Conservation (phyloP, 345 rosid genomes). For the Salix viminalis region DNA sequence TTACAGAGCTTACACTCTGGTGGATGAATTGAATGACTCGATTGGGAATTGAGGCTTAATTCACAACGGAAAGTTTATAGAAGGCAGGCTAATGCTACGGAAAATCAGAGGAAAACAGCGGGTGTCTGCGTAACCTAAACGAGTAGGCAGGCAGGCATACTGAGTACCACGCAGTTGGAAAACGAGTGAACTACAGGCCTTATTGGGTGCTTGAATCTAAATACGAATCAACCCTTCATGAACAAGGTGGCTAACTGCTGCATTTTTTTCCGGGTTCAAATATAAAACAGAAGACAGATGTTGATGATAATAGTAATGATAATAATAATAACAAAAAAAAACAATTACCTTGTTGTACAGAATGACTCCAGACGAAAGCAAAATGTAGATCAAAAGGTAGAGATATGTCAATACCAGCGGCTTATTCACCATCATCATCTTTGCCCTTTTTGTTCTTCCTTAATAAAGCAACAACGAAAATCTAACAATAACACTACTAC, state of each 20-base stretch:
- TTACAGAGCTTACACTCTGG: neutral
- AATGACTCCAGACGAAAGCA: constrained; percentile 89
- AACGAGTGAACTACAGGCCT: neutral
- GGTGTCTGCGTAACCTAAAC: neutral
- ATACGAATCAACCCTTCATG: too few relatives aligned
- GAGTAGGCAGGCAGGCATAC: neutral
- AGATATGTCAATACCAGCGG: constrained; percentile 75
- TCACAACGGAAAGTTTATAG: neutral
- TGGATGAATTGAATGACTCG: neutral
- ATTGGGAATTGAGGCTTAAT: neutral
- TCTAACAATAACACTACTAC: neutral
- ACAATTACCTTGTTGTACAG: constrained; percentile 77
- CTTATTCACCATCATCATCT: constrained; percentile 60
- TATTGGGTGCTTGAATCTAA: too few relatives aligned
- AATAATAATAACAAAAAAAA: too few relatives aligned
- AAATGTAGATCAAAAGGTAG: constrained; percentile 74
- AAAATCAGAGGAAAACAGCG: neutral
- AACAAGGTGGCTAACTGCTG: neutral
- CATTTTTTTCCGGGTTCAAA: neutral
- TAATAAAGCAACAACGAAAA: neutral
- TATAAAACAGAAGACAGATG: neutral
- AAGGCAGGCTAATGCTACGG: neutral
- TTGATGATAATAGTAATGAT: too few relatives aligned
- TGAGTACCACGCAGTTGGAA: neutral
- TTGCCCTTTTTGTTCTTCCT: constrained; percentile 18